Percentiles rank a stretch among this genome's conserved stretches.
Evolutionary conservation across 805 yeast genomes (phyloP).

Genomic region (Saccharomycopsis sp.): DNA sequence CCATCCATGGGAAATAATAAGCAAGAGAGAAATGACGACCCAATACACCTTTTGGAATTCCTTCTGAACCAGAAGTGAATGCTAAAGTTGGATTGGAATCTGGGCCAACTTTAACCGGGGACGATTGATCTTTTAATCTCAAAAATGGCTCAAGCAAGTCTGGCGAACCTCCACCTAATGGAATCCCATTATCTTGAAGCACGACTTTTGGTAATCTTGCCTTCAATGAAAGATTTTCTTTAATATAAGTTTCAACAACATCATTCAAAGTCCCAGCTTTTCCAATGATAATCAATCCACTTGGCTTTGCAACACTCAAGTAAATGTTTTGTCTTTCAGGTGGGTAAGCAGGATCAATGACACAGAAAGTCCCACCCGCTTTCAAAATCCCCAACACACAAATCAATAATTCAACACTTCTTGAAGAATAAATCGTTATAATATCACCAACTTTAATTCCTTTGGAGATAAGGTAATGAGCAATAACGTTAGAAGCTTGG

Average conservation of each 20-base stretch:
- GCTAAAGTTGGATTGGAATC: slow-evolving; percentile 95
- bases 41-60: slow-evolving; percentile 96
- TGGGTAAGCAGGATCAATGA: slow-evolving; percentile 98
- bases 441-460: slow-evolving; percentile 91
- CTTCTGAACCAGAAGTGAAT: slow-evolving; percentile 97
- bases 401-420: slow-evolving; percentile 95
- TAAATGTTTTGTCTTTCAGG: slow-evolving; percentile 96
- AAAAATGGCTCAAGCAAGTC: slow-evolving; percentile 48
- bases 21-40: slow-evolving; percentile 97
- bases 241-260: slow-evolving; percentile 71
- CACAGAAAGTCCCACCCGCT: slow-evolving; percentile 98
- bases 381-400: slow-evolving; percentile 97
- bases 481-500: slow-evolving; percentile 88
- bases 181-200: slow-evolving; percentile 66
- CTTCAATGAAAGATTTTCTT: slow-evolving; percentile 62
- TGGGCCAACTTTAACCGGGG: slow-evolving; percentile 94
- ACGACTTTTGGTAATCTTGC: slow-evolving; percentile 73
- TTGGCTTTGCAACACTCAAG: slow-evolving; percentile 88
- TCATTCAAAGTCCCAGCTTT: slow-evolving; percentile 82
- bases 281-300: slow-evolving; percentile 80
- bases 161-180: slow-evolving; percentile 38
- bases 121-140: slow-evolving; percentile 45
- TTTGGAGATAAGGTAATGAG: slow-evolving; percentile 72
- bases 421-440: slow-evolving; percentile 94
- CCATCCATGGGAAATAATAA: slow-evolving; percentile 99